phyloP scores from a whole-genome alignment of 2,329 filamentous ascomycete genomes.

The Colletotrichum sp. region DNA sequence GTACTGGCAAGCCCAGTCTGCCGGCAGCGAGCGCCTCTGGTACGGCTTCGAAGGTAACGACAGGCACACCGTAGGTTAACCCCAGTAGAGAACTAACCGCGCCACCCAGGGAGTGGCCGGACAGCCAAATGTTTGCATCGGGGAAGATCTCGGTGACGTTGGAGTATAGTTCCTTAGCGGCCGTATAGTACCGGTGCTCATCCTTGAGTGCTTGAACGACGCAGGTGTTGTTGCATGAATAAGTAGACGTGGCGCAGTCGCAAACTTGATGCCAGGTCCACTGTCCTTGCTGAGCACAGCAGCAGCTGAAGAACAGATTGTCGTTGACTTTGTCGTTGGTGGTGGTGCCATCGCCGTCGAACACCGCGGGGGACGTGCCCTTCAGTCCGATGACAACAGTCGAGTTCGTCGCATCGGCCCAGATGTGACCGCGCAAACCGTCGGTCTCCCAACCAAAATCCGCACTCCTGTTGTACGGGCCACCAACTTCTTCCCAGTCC shows the following conservation, averaged over 20 bases:
- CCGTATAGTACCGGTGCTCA: conserved; percentile 91
- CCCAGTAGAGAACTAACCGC: conserved; percentile 88
- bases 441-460: conserved; percentile 94
- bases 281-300: conserved; percentile 91
- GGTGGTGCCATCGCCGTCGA: conserved; percentile 95
- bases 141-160: conserved; percentile 93
- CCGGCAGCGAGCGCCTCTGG: conserved; percentile 87
- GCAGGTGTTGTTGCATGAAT: conserved; percentile 92
- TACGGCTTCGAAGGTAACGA: conserved; percentile 92
- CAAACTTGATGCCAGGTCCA: conserved; percentile 92
- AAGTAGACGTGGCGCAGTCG: conserved; percentile 87
- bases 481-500: conserved; percentile 84
- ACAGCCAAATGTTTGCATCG: conserved; percentile 82
- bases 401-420: conserved; percentile 82
- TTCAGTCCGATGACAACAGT: conserved; percentile 94
- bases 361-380: conserved; percentile 87
- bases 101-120: conserved; percentile 91
- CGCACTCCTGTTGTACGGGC: conserved; percentile 81
- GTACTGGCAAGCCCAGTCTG: conserved; percentile 83
- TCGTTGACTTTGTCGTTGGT: conserved; percentile 98
- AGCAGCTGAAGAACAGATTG: conserved; percentile 97
- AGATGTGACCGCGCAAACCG: conserved; percentile 90
- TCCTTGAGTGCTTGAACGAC: conserved; percentile 75
- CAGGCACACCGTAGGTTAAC: conserved; percentile 87
- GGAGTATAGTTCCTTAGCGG: conserved; percentile 86